These are phyloP conservation scores for Polyporus tsugae DNA, from an alignment of 1,284 basidiomycete species.

Conservation along the genomic window DNA sequence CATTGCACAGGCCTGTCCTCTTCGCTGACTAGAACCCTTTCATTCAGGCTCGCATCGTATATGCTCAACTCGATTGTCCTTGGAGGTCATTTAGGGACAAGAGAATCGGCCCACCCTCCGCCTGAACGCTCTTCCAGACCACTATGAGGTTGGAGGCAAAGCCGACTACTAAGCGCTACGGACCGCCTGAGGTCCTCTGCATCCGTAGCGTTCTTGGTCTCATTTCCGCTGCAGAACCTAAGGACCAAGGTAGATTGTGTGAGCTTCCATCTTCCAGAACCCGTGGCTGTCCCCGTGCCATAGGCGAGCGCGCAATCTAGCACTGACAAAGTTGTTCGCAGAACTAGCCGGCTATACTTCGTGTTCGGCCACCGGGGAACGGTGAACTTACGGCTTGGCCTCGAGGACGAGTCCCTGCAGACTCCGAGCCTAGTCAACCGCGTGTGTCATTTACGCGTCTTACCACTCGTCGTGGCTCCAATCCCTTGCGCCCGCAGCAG, in stretches of 20 bases:
- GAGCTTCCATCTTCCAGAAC: background rate
- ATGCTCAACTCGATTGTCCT: background rate
- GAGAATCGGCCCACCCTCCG: background rate
- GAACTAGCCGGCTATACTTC: background rate
- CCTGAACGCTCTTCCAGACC: background rate
- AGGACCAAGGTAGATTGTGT: background rate
- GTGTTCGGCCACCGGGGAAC: background rate
- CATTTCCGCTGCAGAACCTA: background rate
- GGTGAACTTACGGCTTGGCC: background rate
- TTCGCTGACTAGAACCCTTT: background rate
- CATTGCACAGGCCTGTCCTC: background rate
- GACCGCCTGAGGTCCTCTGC: background rate
- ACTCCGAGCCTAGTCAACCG: background rate
- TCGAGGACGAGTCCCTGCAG: background rate
- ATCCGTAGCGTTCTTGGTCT: background rate
- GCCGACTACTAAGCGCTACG: background rate
- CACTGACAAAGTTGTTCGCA: background rate
- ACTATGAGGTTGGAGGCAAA: background rate
- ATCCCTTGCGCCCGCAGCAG: background rate
- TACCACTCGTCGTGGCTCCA: background rate
- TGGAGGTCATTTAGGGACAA: background rate
- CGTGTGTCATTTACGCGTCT: background rate
- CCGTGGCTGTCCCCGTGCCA: constrained; percentile 4
- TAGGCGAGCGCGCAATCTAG: background rate
- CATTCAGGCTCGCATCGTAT: background rate